Base-by-base conservation (phyloP, 192 early-diverging fungal species). In the Lobosporangium transversale region DNA sequence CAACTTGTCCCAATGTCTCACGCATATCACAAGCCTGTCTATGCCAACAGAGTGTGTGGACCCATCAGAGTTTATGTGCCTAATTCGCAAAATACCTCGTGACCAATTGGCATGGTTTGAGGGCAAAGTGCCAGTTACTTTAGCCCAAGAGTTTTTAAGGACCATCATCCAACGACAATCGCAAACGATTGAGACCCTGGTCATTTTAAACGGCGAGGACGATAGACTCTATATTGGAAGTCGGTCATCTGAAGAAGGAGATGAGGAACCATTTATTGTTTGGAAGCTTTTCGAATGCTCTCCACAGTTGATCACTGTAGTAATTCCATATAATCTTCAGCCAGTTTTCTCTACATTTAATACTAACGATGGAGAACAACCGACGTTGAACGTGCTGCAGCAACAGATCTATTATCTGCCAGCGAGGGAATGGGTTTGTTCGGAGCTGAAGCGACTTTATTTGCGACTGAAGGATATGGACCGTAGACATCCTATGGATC, bases 401-500 rank as follows among this genome's bases (percentile, higher is more conserved):
- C n/a, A n/a, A n/a, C n/a, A n/a, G n/a, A n/a, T n/a, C n/a, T n/a
- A n/a, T 4, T 70, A 62, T 40, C 59, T 62, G 20, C 68, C 68
- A 0, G 56, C 26, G 1, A 37, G 31, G 15, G 60, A 62, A n/a
- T 71, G 69, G 69, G 61, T 64, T 10, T 71, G 69, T 24, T 31
- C 62, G 27, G 61, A 71, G 14, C 15, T 71, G 54, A 56, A 24
- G 2, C 30, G 55, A 8, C 20, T 71, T 1, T 43, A 48, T 18
- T 52, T 71, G 0, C 27, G 69, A 37, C 57, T 71, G 31, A 58
- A 64, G 54, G 69, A 71, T 30, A 71, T 71, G 60, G 69, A 71
- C 32, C 27, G 12, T 1, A 27, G 23, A 10, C 23, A 51, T 2
- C 47, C 61, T 10, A 71, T 71, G 69, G 61, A 71, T 23, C 54